Evolutionary conservation across 495 filamentous ascomycete genomes (phyloP).

Genomic region (Podospora comata): DNA sequence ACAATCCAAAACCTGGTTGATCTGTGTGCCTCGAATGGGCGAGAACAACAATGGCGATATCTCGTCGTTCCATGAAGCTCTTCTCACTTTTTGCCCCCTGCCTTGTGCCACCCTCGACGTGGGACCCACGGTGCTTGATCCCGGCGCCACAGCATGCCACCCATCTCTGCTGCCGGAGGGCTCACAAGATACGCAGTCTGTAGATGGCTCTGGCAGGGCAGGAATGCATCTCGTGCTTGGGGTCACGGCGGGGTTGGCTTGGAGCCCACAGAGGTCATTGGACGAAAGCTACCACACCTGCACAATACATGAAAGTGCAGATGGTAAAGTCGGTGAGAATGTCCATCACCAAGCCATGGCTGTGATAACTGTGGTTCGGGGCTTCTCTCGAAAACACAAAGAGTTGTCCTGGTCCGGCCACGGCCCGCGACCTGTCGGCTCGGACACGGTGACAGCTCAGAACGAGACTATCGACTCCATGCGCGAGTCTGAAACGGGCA

Average conservation of each 20-base stretch:
- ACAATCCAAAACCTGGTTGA: slow-evolving; percentile 7
- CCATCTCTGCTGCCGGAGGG: background rate
- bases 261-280: slow-evolving; percentile 6
- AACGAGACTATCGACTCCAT: slow-evolving; percentile 2
- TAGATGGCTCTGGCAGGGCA: background rate
- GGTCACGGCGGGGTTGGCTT: slow-evolving; percentile 5
- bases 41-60: background rate
- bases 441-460: background rate
- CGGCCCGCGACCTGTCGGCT: background rate
- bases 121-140: background rate
- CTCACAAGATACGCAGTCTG: background rate
- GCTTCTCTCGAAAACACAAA: background rate
- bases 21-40: background rate
- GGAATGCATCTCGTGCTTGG: background rate
- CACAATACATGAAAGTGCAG: slow-evolving; percentile 10
- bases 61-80: background rate
- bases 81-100: slow-evolving; percentile 1
- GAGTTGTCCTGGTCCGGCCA: background rate
- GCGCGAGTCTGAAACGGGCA: background rate
- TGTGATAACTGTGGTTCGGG: slow-evolving; percentile 9
- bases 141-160: background rate
- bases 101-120: background rate
- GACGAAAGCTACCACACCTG: slow-evolving; percentile 10
- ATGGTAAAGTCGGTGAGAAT: slow-evolving; percentile 22
- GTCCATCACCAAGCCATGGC: slow-evolving; percentile 15